These are phyloP conservation scores for Spathaspora passalidarum DNA, from an alignment of 805 yeast species.

Conservation along the genomic window DNA sequence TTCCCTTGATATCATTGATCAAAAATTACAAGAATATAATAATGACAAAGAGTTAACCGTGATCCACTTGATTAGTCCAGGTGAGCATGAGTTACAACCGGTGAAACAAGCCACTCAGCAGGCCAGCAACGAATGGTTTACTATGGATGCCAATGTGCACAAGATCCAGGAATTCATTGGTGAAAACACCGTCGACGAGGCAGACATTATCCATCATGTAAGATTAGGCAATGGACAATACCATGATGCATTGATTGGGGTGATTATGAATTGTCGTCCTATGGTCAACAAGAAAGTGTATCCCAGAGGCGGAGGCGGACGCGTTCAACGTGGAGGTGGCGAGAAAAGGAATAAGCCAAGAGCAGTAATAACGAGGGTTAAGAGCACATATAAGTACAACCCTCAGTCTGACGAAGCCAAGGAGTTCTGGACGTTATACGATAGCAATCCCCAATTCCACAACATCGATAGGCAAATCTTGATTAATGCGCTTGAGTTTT, in stretches of 20 bases:
- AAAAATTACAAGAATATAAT: constrained; percentile 23
- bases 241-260: constrained; percentile 32
- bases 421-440: constrained; percentile 31
- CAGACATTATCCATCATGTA: constrained; percentile 16
- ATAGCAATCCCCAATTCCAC: constrained; percentile 30
- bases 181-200: constrained; percentile 1
- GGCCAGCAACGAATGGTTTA: constrained; percentile 10
- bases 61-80: constrained; percentile 8
- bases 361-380: not conserved
- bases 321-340: constrained; percentile 27
- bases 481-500: constrained; percentile 36
- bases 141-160: constrained; percentile 12
- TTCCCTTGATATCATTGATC: constrained; percentile 22
- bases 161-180: constrained; percentile 17
- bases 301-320: constrained; percentile 18
- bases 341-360: not conserved
- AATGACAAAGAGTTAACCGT: constrained; percentile 21
- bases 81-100: not conserved
- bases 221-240: constrained; percentile 24
- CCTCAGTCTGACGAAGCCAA: constrained; percentile 21
- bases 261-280: constrained; percentile 19
- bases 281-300: not conserved
- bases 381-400: constrained; percentile 12
- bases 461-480: constrained; percentile 39
- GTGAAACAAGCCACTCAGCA: not conserved